phyloP scores from a whole-genome alignment of 2,329 filamentous ascomycete genomes.

The Emericellopsis cladophorae region DNA sequence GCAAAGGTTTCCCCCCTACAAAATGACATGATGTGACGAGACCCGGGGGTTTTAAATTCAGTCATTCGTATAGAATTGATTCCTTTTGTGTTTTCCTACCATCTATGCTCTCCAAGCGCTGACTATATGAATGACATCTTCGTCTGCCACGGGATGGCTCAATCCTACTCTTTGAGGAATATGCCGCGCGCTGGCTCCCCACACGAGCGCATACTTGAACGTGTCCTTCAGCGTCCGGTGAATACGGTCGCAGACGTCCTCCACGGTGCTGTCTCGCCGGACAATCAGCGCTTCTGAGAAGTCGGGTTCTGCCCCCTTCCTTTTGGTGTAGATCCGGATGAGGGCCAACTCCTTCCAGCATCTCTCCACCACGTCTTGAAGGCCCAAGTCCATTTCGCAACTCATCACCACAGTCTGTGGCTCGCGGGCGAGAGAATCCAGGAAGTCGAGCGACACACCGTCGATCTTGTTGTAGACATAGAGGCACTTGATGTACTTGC shows the following conservation, averaged over 20 bases:
- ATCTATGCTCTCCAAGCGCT: constrained; percentile 49
- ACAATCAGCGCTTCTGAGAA: constrained; percentile 92
- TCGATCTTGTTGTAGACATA: constrained; percentile 99
- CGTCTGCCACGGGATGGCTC: constrained; percentile 61
- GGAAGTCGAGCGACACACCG: constrained; percentile 81
- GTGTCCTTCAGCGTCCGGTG: constrained; percentile 93
- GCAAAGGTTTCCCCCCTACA: too few relatives aligned
- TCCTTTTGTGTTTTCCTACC: background rate
- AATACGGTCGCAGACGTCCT: constrained; percentile 94
- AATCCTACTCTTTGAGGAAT: constrained; percentile 87
- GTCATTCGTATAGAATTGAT: background rate
- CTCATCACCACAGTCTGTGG: constrained; percentile 94
- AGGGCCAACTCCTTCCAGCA: constrained; percentile 89
- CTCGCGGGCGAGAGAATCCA: constrained; percentile 84
- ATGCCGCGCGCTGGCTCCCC: constrained; percentile 93
- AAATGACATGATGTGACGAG: too few relatives aligned
- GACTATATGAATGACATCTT: constrained; percentile 57
- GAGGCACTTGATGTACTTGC: constrained; percentile 89
- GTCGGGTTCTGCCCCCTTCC: constrained; percentile 81
- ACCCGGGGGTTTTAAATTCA: too few relatives aligned
- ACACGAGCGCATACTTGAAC: constrained; percentile 97
- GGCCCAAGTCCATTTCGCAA: constrained; percentile 88
- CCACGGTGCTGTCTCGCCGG: constrained; percentile 73
- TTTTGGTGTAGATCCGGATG: constrained; percentile 92
- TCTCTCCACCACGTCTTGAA: constrained; percentile 84